Conservation (phyloP, 305 asterid species). For the Fraxinus platypoda region DNA sequence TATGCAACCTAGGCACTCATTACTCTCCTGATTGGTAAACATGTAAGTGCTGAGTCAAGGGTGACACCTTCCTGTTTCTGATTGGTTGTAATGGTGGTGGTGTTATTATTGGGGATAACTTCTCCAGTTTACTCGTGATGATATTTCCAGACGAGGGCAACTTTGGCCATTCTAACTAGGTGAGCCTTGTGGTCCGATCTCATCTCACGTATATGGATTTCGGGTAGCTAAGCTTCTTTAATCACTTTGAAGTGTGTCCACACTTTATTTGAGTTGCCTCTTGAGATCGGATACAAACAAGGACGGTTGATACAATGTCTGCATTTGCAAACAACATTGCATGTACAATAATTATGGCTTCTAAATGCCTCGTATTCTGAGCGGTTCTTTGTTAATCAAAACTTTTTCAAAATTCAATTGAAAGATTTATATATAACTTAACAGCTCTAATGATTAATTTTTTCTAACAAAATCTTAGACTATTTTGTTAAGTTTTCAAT, state of each 20-base stretch:
- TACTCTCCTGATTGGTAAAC: not conserved
- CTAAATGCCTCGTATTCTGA: conserved; percentile 1
- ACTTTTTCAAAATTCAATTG: not conserved
- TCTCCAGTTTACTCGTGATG: not conserved
- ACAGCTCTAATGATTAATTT: conserved; percentile 1
- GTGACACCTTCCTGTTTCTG: not conserved
- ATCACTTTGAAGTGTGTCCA: not conserved
- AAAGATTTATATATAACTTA: conserved; percentile 2
- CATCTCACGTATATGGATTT: not conserved
- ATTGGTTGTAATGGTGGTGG: not conserved
- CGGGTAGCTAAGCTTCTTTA: not conserved
- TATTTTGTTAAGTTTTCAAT: not conserved
- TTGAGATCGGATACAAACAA: not conserved
- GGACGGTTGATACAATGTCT: conserved; percentile 3
- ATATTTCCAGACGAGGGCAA: not conserved
- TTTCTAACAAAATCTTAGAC: not conserved
- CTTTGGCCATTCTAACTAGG: not conserved
- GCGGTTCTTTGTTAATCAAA: not conserved
- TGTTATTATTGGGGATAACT: not conserved
- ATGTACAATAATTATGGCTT: not conserved
- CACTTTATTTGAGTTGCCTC: not conserved
- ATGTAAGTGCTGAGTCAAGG: not conserved
- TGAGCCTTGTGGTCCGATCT: not conserved
- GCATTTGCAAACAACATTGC: conserved; percentile 15
- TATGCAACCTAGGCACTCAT: not conserved